Conservation (phyloP, 1,284 basidiomycete species). For the Boletellus dicymbophilus region DNA sequence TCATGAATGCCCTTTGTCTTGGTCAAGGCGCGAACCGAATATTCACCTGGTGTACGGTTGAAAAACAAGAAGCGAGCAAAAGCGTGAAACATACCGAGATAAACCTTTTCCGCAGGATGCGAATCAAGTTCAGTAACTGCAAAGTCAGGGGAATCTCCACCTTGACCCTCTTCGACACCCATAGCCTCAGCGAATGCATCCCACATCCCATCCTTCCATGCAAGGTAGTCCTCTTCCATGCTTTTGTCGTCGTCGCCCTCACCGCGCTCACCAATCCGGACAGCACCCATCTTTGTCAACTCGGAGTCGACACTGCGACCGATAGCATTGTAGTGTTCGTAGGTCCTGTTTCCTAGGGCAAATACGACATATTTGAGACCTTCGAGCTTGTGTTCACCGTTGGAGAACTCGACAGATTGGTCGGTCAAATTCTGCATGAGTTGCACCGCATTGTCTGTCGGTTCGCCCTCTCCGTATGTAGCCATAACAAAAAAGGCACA, state of each 20-base stretch:
- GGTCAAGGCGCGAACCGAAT: conserved; percentile 88
- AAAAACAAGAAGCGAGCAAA: not conserved
- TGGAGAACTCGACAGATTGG: conserved; percentile 83
- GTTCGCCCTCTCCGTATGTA: conserved; percentile 98
- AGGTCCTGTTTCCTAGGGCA: conserved; percentile 93
- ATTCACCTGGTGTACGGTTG: conserved; percentile 58
- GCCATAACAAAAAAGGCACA: conserved; percentile 95
- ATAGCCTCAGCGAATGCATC: conserved; percentile 80
- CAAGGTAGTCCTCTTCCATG: conserved; percentile 99
- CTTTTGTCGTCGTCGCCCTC: conserved; percentile 99
- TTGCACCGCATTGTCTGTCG: conserved; percentile 97
- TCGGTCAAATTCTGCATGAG: conserved; percentile 93
- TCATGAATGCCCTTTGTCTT: conserved; percentile 94
- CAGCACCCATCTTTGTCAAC: conserved; percentile 80
- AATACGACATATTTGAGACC: conserved; percentile 97
- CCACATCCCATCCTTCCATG: conserved; percentile 99
- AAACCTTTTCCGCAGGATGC: conserved; percentile 83
- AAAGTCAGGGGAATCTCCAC: conserved; percentile 96
- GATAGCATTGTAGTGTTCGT: conserved; percentile 95
- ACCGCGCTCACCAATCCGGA: conserved; percentile 87
- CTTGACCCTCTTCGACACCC: conserved; percentile 94
- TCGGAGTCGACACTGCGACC: conserved; percentile 79
- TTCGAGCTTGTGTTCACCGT: conserved; percentile 75
- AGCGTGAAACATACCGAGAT: conserved; percentile 63
- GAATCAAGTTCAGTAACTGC: conserved; percentile 81